Evolutionary conservation across 2,329 filamentous ascomycete genomes (phyloP).

Genomic region (Sphaerulina populicola): DNA sequence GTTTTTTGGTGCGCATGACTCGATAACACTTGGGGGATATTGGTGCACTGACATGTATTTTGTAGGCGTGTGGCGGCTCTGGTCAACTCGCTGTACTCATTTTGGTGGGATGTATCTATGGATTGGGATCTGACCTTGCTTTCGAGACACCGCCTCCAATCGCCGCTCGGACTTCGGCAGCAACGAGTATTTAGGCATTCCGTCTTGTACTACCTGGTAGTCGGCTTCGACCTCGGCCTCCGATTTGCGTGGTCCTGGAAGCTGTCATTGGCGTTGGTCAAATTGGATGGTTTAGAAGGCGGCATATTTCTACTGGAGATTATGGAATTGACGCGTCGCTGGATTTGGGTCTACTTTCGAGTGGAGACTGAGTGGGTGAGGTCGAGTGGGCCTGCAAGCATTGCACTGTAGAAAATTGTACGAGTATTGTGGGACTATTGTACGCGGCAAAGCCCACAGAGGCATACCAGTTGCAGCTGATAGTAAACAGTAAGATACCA

Average conservation of each 20-base stretch:
- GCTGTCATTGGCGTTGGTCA: constrained; percentile 71
- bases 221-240: constrained; percentile 68
- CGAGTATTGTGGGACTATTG: neutral
- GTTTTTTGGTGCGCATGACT: constrained; percentile 16
- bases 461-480: neutral
- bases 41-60: neutral
- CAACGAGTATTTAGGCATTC: constrained; percentile 64
- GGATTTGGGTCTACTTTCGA: constrained; percentile 96
- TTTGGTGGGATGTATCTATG: constrained; percentile 95
- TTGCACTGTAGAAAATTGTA: neutral
- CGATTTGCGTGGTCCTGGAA: constrained; percentile 89
- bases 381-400: constrained; percentile 2
- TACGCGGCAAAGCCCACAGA: neutral
- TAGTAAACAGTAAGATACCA: neutral
- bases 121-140: constrained; percentile 94
- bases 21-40: neutral
- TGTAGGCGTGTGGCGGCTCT: constrained; percentile 34
- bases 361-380: constrained; percentile 81
- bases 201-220: constrained; percentile 72
- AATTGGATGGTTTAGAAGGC: constrained; percentile 76
- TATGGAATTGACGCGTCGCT: constrained; percentile 77
- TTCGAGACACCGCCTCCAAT: constrained; percentile 50
- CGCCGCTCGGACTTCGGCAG: constrained; percentile 69
- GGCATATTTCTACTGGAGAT: constrained; percentile 82
- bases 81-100: constrained; percentile 85